Evolutionary conservation across 2,329 filamentous ascomycete genomes (phyloP).

Genomic region (Dendryphion nanum): DNA sequence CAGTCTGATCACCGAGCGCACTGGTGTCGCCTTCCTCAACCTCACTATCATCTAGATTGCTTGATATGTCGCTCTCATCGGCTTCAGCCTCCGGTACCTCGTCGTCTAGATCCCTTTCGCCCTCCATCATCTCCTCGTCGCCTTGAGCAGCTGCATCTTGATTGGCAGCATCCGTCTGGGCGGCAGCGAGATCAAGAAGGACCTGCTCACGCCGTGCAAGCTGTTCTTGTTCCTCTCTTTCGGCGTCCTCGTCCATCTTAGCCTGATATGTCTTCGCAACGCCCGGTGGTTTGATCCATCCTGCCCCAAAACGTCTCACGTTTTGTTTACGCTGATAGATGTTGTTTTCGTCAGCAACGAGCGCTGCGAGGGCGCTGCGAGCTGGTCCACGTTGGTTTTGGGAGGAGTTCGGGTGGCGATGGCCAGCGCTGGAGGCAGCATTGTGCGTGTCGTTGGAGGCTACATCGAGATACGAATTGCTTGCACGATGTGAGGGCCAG

Average conservation of each 20-base stretch:
- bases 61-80: conserved; percentile 38
- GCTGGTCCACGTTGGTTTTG: not conserved
- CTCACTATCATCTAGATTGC: conserved; percentile 27
- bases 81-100: conserved; percentile 39
- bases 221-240: conserved; percentile 82
- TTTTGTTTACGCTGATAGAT: conserved; percentile 75
- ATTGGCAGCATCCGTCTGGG: conserved; percentile 48
- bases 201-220: conserved; percentile 68
- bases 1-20: conserved; percentile 49
- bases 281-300: conserved; percentile 88
- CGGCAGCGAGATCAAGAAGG: conserved; percentile 68
- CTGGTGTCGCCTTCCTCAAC: conserved; percentile 42
- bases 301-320: conserved; percentile 81
- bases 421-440: conserved; percentile 14
- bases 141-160: conserved; percentile 41
- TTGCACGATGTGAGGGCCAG: conserved; percentile 27
- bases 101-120: conserved; percentile 42
- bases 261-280: conserved; percentile 87
- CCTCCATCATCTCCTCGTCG: conserved; percentile 39
- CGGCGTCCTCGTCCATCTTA: conserved; percentile 82
- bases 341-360: conserved; percentile 73
- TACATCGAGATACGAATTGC: conserved; percentile 13
- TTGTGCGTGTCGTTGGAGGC: conserved; percentile 13
- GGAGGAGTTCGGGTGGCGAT: conserved; percentile 44
- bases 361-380: conserved; percentile 63